A percentile compares a stretch with the other conserved stretches of the same genome.
phyloP scores from a whole-genome alignment of 1,139 yeast genomes.

The Chernovozyma sophiae-reginae region DNA sequence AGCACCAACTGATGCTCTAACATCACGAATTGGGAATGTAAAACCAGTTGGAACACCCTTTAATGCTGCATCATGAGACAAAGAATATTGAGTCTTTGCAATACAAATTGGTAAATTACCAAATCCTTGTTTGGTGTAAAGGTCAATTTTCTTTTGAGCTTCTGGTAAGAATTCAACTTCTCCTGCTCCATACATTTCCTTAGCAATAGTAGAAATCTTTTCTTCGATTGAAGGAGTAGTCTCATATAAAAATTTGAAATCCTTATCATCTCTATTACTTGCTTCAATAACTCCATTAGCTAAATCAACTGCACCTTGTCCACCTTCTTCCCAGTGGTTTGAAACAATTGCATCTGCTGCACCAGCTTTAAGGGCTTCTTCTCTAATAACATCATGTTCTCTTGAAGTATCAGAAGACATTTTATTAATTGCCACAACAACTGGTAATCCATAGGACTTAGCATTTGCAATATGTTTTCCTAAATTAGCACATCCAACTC shows the following conservation, averaged over 20 bases:
- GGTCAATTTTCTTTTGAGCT: slow-evolving; percentile 79
- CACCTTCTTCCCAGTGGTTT: slow-evolving; percentile 99
- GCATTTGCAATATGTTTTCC: slow-evolving; percentile 91
- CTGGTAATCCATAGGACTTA: slow-evolving; percentile 82
- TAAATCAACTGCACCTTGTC: slow-evolving; percentile 83
- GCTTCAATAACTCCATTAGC: slow-evolving; percentile 84
- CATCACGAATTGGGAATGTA: slow-evolving; percentile 90
- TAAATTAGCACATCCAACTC: slow-evolving; percentile 83
- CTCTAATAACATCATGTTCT: slow-evolving; percentile 81
- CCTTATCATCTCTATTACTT: slow-evolving; percentile 47
- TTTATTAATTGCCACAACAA: slow-evolving; percentile 91
- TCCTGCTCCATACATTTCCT: slow-evolving; percentile 91
- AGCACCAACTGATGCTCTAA: slow-evolving; percentile 93
- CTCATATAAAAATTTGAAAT: slow-evolving; percentile 72
- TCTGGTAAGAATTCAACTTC: slow-evolving; percentile 82
- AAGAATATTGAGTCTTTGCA: slow-evolving; percentile 96
- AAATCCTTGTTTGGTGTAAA: slow-evolving; percentile 86
- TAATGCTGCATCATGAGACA: slow-evolving; percentile 88
- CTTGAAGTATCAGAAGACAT: slow-evolving; percentile 80
- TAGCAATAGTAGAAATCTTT: slow-evolving; percentile 79
- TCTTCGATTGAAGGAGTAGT: slow-evolving; percentile 71
- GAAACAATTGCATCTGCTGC: slow-evolving; percentile 92
- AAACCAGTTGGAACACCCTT: slow-evolving; percentile 96
- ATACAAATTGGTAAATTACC: slow-evolving; percentile 92
- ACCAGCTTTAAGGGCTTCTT: slow-evolving; percentile 88